Base-by-base conservation (phyloP, 2,329 filamentous ascomycete genomes). In the Pezicula radicicola region DNA sequence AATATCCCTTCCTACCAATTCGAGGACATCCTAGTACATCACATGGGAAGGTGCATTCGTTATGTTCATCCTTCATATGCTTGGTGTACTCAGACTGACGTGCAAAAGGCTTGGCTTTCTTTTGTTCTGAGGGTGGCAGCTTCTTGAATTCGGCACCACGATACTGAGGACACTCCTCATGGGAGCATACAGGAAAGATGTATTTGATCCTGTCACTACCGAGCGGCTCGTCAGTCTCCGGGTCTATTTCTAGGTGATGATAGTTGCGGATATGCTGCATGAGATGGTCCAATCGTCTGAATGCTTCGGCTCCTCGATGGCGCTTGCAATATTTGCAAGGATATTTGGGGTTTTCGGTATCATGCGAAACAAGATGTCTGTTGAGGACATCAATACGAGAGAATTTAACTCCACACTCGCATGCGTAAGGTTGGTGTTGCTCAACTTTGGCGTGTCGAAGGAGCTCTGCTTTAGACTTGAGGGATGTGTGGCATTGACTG, bases 271-370 rank as follows among this genome's bases (percentile, higher is more conserved):
- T 55, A 50, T 73, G 71, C 27, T 73, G 70, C 4, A 57, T 53
- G 0, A 73, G 56, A 48, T 74, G 70, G 46, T 73, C 70, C 6
- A 55, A 61, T n/a, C 70, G 65, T 25, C 59, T 63, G 50, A 74
- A 73, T 1, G 65, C 66, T 6, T 66, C 48, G 2, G 55, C 53
- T 2, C 66, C 68, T n/a, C 61, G 63, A 46, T 70, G 60, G 15
- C 52, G 62, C 44, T 60, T 68, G 55, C 70, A 72, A 37, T 63
- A 62, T 0, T 40, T 49, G 39, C 70, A 73, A 5, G 65, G 63
- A 37, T 62, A 66, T 8, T 55, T 51, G 44, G 55, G 42, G 4
- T 28, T 33, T 10, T 47, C 39, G 2, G 60, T 55, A 6, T 42
- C 42, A 10, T 63, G 55, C 9, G 62, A 56, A 2, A 57, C 50